Conservation (phyloP, 306 rosid species). For the Inga leiocalycina region DNA sequence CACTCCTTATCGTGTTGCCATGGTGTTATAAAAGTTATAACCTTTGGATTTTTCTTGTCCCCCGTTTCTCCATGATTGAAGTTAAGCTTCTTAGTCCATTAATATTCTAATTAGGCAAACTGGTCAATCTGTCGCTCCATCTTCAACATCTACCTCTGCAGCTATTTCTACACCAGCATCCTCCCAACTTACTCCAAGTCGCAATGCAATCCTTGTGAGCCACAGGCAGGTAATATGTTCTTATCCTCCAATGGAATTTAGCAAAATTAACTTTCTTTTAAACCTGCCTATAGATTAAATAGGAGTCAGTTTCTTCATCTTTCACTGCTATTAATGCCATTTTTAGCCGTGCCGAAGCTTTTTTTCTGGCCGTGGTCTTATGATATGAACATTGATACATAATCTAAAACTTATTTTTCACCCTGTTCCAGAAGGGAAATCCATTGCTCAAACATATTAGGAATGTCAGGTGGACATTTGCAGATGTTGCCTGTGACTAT, state of each 20-base stretch:
- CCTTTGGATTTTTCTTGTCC: background rate
- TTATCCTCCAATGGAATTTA: background rate
- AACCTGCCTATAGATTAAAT: background rate
- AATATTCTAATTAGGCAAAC: conserved; percentile 51
- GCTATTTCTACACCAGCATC: conserved; percentile 37
- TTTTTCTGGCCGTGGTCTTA: background rate
- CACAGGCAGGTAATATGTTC: conserved; percentile 75
- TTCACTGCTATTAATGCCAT: background rate
- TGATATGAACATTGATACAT: background rate
- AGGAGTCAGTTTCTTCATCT: background rate
- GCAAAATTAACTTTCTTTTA: background rate
- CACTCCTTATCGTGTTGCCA: background rate
- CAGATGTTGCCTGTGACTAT: conserved; percentile 90
- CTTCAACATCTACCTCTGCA: conserved; percentile 52
- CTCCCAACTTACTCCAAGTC: conserved; percentile 51
- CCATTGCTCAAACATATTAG: conserved; percentile 93
- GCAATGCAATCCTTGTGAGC: conserved; percentile 90
- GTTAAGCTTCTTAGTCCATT: conserved; percentile 19
- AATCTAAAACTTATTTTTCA: background rate
- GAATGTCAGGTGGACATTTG: conserved; percentile 90
- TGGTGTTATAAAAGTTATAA: background rate
- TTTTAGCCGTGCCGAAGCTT: background rate
- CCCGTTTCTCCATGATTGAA: background rate
- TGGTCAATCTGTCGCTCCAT: conserved; percentile 46
- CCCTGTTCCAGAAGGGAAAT: conserved; percentile 74